Percentiles rank a stretch among this genome's conserved stretches.
phyloP scores from a whole-genome alignment of 2,329 filamentous ascomycete species.

The Aspergillus tanneri region DNA sequence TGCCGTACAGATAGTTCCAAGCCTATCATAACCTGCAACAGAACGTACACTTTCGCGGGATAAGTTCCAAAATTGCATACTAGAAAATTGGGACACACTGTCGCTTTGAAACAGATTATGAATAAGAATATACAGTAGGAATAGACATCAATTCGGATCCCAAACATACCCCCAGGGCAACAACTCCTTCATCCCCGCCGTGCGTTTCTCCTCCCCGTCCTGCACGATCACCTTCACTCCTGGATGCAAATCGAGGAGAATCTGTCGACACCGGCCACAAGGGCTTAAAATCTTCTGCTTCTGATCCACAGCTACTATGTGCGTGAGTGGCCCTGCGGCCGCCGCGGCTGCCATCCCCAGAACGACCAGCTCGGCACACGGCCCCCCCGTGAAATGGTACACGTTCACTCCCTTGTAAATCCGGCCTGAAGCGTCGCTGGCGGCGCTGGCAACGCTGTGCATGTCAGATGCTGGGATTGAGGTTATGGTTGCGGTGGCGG shows the following conservation, averaged over 20 bases:
- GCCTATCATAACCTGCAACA: no score
- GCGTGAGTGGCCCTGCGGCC: slow-evolving; percentile 19
- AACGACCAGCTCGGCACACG: slow-evolving; percentile 31
- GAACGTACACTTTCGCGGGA: no score
- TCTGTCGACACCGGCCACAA: slow-evolving; percentile 31
- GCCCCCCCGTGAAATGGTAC: slow-evolving; percentile 29
- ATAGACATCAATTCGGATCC: background rate
- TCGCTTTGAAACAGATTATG: no score
- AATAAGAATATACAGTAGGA: no score
- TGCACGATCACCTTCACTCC: slow-evolving; percentile 24
- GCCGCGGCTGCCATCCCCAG: slow-evolving; percentile 27
- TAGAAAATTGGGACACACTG: no score
- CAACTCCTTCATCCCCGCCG: slow-evolving; percentile 5
- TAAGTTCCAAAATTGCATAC: no score
- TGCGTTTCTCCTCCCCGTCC: background rate
- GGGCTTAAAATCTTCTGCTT: slow-evolving; percentile 25
- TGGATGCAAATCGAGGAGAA: slow-evolving; percentile 28
- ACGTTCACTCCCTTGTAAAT: slow-evolving; percentile 29
- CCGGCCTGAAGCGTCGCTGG: slow-evolving; percentile 18
- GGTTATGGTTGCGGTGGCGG: slow-evolving; percentile 21
- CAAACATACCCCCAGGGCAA: slow-evolving; percentile 12
- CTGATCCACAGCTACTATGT: slow-evolving; percentile 28
- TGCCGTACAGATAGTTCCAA: no score
- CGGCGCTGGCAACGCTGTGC: slow-evolving; percentile 25
- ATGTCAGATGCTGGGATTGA: slow-evolving; percentile 22